Evolutionary conservation across 495 filamentous ascomycete genomes (phyloP).

Genomic region (Trypethelium eluteriae): DNA sequence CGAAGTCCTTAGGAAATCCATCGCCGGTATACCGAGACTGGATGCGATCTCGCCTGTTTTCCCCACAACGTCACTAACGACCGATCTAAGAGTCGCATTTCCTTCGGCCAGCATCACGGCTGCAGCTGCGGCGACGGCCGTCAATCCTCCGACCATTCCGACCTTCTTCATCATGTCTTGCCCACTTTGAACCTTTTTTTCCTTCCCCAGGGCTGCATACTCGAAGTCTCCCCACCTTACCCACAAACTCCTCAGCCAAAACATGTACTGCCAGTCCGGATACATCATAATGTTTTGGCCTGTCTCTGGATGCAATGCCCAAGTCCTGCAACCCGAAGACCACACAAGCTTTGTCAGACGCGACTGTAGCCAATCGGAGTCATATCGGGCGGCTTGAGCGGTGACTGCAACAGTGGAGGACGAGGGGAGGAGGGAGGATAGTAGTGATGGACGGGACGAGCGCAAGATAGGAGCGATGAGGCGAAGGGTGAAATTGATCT

Average conservation of each 20-base stretch:
- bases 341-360: conserved; percentile 27
- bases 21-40: neutral
- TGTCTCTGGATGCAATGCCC: conserved; percentile 30
- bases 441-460: conserved; percentile 16
- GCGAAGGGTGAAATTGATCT: conserved; percentile 33
- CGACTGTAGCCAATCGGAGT: conserved; percentile 25
- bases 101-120: neutral
- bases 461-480: conserved; percentile 27
- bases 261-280: conserved; percentile 30
- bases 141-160: conserved; percentile 14
- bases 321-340: conserved; percentile 27
- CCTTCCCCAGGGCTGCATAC: neutral
- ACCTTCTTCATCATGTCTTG: neutral
- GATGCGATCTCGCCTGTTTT: neutral
- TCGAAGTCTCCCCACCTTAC: conserved; percentile 19
- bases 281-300: conserved; percentile 33
- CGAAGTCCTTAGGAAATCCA: neutral
- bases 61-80: neutral
- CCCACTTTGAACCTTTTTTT: neutral
- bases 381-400: conserved; percentile 16
- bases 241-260: conserved; percentile 30
- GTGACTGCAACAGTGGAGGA: conserved; percentile 25
- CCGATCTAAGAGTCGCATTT: neutral
- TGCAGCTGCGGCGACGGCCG: neutral
- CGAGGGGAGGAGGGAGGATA: conserved; percentile 7